phyloP scores from a whole-genome alignment of 2,329 filamentous ascomycete species.

The Madurella mycetomatis region DNA sequence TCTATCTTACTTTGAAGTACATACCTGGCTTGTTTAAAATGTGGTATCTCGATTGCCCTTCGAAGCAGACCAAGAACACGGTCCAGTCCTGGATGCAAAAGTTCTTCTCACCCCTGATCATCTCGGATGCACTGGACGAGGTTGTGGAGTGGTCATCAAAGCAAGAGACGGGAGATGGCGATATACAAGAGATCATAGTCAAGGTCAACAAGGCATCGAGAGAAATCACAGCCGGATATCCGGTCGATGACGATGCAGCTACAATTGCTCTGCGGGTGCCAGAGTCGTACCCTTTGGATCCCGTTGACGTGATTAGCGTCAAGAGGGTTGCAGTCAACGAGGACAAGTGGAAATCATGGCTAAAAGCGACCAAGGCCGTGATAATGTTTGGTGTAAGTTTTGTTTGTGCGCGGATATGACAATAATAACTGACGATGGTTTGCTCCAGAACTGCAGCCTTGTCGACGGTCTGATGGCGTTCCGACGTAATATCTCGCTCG shows the following conservation, averaged over 20 bases:
- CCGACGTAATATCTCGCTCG: conserved; percentile 78
- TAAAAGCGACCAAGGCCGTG: conserved; percentile 81
- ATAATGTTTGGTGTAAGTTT: conserved; percentile 74
- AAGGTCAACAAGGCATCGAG: conserved; percentile 66
- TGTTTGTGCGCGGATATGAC: background rate
- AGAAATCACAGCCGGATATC: conserved; percentile 80
- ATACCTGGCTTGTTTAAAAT: conserved; percentile 72
- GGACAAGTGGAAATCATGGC: conserved; percentile 88
- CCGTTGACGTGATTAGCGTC: conserved; percentile 69
- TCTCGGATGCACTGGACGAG: conserved; percentile 60
- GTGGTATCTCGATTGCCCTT: conserved; percentile 81
- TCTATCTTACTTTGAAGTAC: conserved; percentile 74
- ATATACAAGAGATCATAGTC: conserved; percentile 57
- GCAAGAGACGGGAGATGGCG: conserved; percentile 45
- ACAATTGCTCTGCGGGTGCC: conserved; percentile 80
- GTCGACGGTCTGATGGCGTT: conserved; percentile 84
- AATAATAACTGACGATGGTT: background rate
- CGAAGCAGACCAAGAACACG: conserved; percentile 71
- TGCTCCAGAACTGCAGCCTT: conserved; percentile 66
- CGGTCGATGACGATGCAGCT: conserved; percentile 81
- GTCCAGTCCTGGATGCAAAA: conserved; percentile 83
- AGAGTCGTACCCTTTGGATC: conserved; percentile 74
- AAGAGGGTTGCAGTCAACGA: conserved; percentile 85
- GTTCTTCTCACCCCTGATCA: conserved; percentile 69
- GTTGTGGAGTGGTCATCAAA: conserved; percentile 62